These are phyloP conservation scores for Hirschioporus abietinus DNA, from an alignment of 768 basidiomycete species.

Conservation along the genomic window DNA sequence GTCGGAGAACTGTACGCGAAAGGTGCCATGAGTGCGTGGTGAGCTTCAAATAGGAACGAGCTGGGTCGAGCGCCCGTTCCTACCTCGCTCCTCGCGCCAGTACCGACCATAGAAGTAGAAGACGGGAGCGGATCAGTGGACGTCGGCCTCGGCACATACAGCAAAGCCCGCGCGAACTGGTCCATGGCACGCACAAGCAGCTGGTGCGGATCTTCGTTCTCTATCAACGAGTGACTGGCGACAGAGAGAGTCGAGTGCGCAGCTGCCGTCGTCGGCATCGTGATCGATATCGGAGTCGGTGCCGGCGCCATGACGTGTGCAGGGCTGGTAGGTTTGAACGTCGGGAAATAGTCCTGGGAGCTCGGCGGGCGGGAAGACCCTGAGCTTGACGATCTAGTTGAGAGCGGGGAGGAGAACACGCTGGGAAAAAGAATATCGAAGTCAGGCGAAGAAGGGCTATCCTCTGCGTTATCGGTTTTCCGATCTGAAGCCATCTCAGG, in stretches of 20 bases:
- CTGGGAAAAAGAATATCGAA: not conserved
- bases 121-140: constrained; percentile 19
- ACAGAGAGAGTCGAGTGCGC: constrained; percentile 44
- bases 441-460: not conserved
- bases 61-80: not conserved
- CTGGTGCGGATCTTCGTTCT: constrained; percentile 37
- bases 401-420: constrained; percentile 13
- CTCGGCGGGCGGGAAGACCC: not conserved
- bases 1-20: not conserved
- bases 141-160: constrained; percentile 60
- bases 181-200: constrained; percentile 59
- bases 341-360: not conserved
- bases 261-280: constrained; percentile 33
- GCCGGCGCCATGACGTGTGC: constrained; percentile 47
- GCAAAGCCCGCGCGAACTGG: constrained; percentile 63
- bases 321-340: constrained; percentile 17
- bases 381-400: constrained; percentile 11
- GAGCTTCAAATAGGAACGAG: not conserved
- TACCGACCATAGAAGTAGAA: not conserved
- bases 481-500: constrained; percentile 10
- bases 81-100: not conserved
- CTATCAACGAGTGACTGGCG: constrained; percentile 24
- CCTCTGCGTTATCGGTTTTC: constrained; percentile 9
- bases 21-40: not conserved
- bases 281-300: constrained; percentile 48